These are phyloP conservation scores for Sergeia podlipaevii DNA, from an alignment of 208 protist genomes.

Conservation along the genomic window DNA sequence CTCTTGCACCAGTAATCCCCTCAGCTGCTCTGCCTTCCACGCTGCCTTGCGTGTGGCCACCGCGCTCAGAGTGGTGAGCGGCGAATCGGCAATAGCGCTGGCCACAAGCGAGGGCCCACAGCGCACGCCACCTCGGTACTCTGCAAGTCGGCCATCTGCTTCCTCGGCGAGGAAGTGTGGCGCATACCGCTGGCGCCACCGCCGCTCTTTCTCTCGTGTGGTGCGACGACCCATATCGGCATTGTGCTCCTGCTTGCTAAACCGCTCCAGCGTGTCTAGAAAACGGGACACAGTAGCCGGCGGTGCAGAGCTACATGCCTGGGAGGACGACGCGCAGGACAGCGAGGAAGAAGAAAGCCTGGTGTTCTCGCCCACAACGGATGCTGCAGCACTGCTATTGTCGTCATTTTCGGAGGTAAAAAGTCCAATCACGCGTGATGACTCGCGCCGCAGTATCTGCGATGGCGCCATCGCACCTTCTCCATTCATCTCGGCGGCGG, in stretches of 20 bases:
- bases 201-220: slow-evolving; percentile 17
- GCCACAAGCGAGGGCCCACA: slow-evolving; percentile 57
- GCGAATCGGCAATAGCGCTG: slow-evolving; percentile 8
- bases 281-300: slow-evolving; percentile 40
- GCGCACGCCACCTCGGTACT: slow-evolving; percentile 49
- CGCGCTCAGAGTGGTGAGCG: too few relatives aligned
- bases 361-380: background rate
- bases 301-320: too few relatives aligned
- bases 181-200: slow-evolving; percentile 22
- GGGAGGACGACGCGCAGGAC: too few relatives aligned
- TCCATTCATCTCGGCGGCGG: slow-evolving; percentile 1
- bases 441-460: background rate
- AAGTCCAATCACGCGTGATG: background rate
- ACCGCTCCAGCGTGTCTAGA: slow-evolving; percentile 42
- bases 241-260: slow-evolving; percentile 20
- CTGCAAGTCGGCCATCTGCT: slow-evolving; percentile 47
- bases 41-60: slow-evolving; percentile 34
- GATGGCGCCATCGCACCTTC: slow-evolving; percentile 4
- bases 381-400: background rate
- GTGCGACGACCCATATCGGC: slow-evolving; percentile 11
- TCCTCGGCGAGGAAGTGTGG: slow-evolving; percentile 57
- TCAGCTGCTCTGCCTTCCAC: slow-evolving; percentile 64
- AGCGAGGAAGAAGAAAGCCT: too few relatives aligned
- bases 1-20: slow-evolving; percentile 31
- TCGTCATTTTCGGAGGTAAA: background rate